phyloP scores from a whole-genome alignment of 2,329 filamentous ascomycete genomes.

The Ophiostoma angusticollis region DNA sequence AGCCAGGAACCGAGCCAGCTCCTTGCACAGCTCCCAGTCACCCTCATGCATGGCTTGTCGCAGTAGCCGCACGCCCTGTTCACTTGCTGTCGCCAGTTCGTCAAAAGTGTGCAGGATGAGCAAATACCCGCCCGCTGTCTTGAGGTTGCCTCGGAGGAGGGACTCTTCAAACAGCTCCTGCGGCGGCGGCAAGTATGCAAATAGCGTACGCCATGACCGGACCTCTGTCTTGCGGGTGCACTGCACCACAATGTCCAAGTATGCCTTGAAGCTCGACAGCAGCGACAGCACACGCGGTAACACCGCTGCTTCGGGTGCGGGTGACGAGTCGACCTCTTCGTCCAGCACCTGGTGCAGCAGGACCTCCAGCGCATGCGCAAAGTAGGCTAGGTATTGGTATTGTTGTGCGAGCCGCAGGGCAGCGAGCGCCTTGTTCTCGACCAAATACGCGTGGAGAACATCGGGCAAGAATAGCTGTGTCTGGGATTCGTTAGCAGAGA shows the following conservation, averaged over 20 bases:
- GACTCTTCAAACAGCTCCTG: conserved; percentile 91
- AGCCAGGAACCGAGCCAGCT: conserved; percentile 86
- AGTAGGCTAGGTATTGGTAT: conserved; percentile 80
- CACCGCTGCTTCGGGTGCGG: conserved; percentile 49
- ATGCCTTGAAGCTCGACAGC: conserved; percentile 64
- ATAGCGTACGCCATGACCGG: conserved; percentile 86
- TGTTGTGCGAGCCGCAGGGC: conserved; percentile 73
- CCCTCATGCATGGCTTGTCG: conserved; percentile 67
- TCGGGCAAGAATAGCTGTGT: conserved; percentile 90
- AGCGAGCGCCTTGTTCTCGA: conserved; percentile 61
- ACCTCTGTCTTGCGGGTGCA: conserved; percentile 96
- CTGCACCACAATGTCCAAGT: conserved; percentile 89
- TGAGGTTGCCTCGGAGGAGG: conserved; percentile 68
- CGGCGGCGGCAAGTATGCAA: conserved; percentile 79
- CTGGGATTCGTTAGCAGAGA: conserved; percentile 29
- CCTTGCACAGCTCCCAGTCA: conserved; percentile 93
- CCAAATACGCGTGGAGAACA: conserved; percentile 66
- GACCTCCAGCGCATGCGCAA: conserved; percentile 83
- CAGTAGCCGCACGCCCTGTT: conserved; percentile 71
- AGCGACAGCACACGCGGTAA: conserved; percentile 51
- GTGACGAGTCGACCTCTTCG: conserved; percentile 65
- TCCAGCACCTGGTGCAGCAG: conserved; percentile 87
- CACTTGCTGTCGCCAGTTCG: conserved; percentile 54
- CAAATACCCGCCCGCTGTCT: conserved; percentile 94
- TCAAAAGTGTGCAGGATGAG: conserved; percentile 79